A percentile compares a stretch with the other conserved stretches of the same genome.
Evolutionary conservation across 2,329 filamentous ascomycete genomes (phyloP).

Genomic region (Didymella keratinophila): DNA sequence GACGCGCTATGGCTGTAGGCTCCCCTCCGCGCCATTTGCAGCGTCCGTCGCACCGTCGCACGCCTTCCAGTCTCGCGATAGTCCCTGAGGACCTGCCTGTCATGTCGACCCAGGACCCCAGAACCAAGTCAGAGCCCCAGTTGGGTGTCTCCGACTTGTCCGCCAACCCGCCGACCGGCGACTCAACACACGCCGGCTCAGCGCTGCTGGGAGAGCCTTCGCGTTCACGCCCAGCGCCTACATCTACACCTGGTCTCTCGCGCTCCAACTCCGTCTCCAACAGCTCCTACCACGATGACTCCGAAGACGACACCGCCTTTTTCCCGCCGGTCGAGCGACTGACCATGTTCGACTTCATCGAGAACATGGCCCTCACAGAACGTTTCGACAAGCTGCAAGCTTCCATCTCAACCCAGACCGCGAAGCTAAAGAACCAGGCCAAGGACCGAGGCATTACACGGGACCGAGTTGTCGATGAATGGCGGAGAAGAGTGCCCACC

Average conservation of each 20-base stretch:
- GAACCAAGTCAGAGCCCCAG: constrained; percentile 43
- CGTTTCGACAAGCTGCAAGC: constrained; percentile 90
- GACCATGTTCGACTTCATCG: constrained; percentile 89
- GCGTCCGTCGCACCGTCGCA: constrained; percentile 40
- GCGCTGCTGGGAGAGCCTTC: constrained; percentile 51
- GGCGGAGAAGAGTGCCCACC: constrained; percentile 83
- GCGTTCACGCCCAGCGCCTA: constrained; percentile 55
- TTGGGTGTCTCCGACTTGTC: constrained; percentile 40
- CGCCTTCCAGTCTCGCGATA: constrained; percentile 38
- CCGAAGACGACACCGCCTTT: constrained; percentile 72
- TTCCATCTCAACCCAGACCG: constrained; percentile 80
- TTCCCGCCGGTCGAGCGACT: constrained; percentile 89
- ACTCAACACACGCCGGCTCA: constrained; percentile 38
- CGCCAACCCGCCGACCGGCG: constrained; percentile 32
- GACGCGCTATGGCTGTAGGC: constrained; percentile 39
- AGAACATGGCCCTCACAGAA: constrained; percentile 88
- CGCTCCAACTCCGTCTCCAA: constrained; percentile 83
- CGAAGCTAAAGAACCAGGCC: constrained; percentile 85
- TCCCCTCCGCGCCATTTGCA: constrained; percentile 36
- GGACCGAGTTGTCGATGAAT: constrained; percentile 90
- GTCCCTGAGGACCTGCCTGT: constrained; percentile 41
- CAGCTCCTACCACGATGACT: constrained; percentile 84
- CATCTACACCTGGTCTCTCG: constrained; percentile 67
- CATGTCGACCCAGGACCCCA: constrained; percentile 42
- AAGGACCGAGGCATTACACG: constrained; percentile 81